Evolutionary conservation across 371 early-diverging fungal species (phyloP).

Genomic region (Haplosporangium sp.): DNA sequence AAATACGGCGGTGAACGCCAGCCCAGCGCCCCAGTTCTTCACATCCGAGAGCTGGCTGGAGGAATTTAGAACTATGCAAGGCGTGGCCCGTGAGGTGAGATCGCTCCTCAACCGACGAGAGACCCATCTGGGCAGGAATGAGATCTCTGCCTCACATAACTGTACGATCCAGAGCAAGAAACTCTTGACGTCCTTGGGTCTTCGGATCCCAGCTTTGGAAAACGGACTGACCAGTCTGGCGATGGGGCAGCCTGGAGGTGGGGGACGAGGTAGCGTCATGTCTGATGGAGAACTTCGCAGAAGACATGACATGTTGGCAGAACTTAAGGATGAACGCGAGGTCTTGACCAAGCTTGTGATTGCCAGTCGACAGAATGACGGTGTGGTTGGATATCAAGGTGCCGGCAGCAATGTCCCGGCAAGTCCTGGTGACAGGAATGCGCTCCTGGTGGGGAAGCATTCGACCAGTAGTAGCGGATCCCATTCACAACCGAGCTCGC

Average conservation of each 20-base stretch:
- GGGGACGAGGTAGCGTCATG: slow-evolving; percentile 55
- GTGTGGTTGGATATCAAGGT: slow-evolving; percentile 51
- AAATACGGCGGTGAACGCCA: slow-evolving; percentile 15
- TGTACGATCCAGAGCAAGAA: slow-evolving; percentile 82
- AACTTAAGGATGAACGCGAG: slow-evolving; percentile 78
- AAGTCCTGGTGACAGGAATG: slow-evolving; percentile 52
- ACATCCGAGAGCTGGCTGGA: slow-evolving; percentile 89
- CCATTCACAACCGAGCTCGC: slow-evolving; percentile 22
- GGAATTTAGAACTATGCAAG: slow-evolving; percentile 74
- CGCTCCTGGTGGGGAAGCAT: slow-evolving; percentile 31
- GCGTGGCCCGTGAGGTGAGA: slow-evolving; percentile 74
- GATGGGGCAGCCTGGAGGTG: slow-evolving; percentile 54
- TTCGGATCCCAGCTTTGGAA: slow-evolving; percentile 67
- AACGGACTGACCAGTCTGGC: slow-evolving; percentile 65
- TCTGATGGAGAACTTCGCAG: slow-evolving; percentile 78
- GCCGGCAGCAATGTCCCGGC: slow-evolving; percentile 55
- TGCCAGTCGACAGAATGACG: slow-evolving; percentile 62
- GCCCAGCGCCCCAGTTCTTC: slow-evolving; percentile 53
- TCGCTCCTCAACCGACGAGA: slow-evolving; percentile 75
- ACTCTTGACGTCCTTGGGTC: slow-evolving; percentile 60
- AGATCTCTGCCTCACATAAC: slow-evolving; percentile 79
- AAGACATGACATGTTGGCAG: slow-evolving; percentile 80
- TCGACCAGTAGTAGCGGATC: slow-evolving; percentile 1
- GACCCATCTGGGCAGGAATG: slow-evolving; percentile 76
- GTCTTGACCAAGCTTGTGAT: slow-evolving; percentile 64